phyloP scores from a whole-genome alignment of 1,139 yeast species.

The Maudiozyma humilis region DNA sequence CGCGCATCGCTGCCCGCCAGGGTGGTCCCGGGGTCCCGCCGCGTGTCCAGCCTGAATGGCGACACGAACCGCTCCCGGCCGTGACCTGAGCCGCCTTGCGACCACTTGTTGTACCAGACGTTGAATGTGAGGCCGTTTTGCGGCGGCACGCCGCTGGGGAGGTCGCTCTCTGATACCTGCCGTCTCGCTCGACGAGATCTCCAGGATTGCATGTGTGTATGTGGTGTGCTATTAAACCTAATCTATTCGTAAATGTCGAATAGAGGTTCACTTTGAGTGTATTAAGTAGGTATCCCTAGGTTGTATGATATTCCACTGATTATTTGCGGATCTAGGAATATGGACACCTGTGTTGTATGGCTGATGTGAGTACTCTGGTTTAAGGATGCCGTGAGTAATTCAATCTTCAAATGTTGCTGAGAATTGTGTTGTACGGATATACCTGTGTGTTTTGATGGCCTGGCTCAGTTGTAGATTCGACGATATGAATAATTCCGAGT shows the following conservation, averaged over 20 bases:
- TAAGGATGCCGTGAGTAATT: too few species aligned
- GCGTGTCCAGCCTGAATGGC: conserved; percentile 50
- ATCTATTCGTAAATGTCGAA: too few species aligned
- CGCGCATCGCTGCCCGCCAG: conserved; percentile 45
- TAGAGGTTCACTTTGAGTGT: too few species aligned
- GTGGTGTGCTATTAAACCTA: too few species aligned
- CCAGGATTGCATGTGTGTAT: conserved; percentile 15
- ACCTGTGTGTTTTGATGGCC: too few species aligned
- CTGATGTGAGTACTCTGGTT: too few species aligned
- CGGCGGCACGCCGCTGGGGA: conserved; percentile 60
- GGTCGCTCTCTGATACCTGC: conserved; percentile 61
- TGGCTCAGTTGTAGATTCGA: too few species aligned
- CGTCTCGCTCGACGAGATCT: conserved; percentile 48
- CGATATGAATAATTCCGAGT: too few species aligned
- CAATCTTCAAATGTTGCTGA: too few species aligned
- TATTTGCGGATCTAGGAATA: not conserved
- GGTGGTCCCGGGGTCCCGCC: conserved; percentile 67
- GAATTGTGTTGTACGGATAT: too few species aligned
- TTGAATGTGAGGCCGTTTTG: conserved; percentile 79
- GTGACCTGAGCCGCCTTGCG: conserved; percentile 41
- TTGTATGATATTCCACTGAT: not conserved
- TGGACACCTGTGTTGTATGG: too few species aligned
- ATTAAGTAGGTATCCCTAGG: too few species aligned
- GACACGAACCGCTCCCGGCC: conserved; percentile 40
- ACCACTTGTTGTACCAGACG: conserved; percentile 85